Evolutionary conservation across 2,329 filamentous ascomycete genomes (phyloP).

Genomic region (Escovopsis sp.): DNA sequence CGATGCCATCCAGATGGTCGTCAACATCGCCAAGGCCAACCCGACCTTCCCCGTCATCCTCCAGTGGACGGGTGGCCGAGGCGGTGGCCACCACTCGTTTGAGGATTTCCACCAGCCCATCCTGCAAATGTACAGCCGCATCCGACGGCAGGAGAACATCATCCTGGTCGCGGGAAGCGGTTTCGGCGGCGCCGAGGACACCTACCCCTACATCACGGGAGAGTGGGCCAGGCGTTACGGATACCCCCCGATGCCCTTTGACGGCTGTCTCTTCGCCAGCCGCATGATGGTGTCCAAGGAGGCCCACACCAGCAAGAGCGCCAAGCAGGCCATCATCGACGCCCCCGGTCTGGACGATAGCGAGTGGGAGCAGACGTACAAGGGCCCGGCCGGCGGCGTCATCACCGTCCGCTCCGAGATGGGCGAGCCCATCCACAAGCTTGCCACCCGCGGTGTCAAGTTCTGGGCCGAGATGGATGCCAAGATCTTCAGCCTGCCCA

Average conservation of each 20-base stretch:
- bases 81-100: conserved; percentile 86
- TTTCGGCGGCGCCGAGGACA: conserved; percentile 80
- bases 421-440: conserved; percentile 98
- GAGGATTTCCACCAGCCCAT: conserved; percentile 93
- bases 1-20: conserved; percentile 75
- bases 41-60: conserved; percentile 83
- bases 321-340: conserved; percentile 81
- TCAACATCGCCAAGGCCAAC: conserved; percentile 91
- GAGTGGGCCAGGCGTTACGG: conserved; percentile 76
- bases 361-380: conserved; percentile 89
- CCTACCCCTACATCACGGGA: conserved; percentile 83
- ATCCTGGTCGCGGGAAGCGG: conserved; percentile 83
- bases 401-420: conserved; percentile 97
- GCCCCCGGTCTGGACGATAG: conserved; percentile 67
- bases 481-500: conserved; percentile 93
- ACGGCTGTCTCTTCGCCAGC: conserved; percentile 80
- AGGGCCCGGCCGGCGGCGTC: conserved; percentile 78
- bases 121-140: conserved; percentile 78
- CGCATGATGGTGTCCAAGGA: conserved; percentile 94
- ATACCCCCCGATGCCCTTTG: conserved; percentile 87
- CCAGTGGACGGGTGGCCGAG: conserved; percentile 90
- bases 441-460: conserved; percentile 85
- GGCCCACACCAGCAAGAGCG: conserved; percentile 71
- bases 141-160: conserved; percentile 74
- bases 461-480: conserved; percentile 99